Evolutionary conservation across 768 basidiomycete genomes (phyloP), one percentile per base, ranked within the genome.

Genomic region (Xanthoconium stramineum): DNA sequence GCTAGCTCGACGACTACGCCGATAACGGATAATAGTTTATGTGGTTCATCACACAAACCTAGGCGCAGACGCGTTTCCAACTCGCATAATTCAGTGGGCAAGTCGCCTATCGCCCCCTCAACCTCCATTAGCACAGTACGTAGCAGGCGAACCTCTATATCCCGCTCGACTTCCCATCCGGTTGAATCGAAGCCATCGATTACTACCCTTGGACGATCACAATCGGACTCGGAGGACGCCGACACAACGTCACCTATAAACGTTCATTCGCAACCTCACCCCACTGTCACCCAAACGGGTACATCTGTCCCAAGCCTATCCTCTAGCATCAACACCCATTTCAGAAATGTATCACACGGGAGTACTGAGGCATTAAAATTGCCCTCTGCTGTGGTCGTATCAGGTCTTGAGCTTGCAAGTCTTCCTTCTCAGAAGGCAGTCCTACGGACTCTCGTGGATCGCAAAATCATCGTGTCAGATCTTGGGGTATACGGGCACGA

Each of bases 381-480:
- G 0, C 86, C 89, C 2, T 74, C 76, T 47, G 88, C 82, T 3
- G 70, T 91, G 3, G 85, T 91, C 5, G 67, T 89, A 8, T 82
- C 87, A 3, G 86, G 87, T 0, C 76, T 92, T n/a, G 89, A 91
- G 64, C 70, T 84, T 63, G 78, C 83, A 2, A 75, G 71, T 46
- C 54, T 77, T 14, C 65, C 77, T 1, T 80, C 80, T 7, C 90
- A 91, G 62, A 74, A 83, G 35, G 77, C 84, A 3, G 70, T 91
- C 30, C 68, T 80, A 3, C 72, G 72, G 37, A 81, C 81, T 1
- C 69, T 91, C 42, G 61, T 74, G 15, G 82, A 86, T 39, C 74
- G 72, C 52, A 75, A 77, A 40, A 69, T 91, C 11, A 62, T 79
- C 13, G 63, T 88, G 32, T 70, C 69, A 9, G 63, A 65, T 24